Evolutionary conservation across 305 asterid genomes (phyloP).

Genomic region (Plantago lanceolata): DNA sequence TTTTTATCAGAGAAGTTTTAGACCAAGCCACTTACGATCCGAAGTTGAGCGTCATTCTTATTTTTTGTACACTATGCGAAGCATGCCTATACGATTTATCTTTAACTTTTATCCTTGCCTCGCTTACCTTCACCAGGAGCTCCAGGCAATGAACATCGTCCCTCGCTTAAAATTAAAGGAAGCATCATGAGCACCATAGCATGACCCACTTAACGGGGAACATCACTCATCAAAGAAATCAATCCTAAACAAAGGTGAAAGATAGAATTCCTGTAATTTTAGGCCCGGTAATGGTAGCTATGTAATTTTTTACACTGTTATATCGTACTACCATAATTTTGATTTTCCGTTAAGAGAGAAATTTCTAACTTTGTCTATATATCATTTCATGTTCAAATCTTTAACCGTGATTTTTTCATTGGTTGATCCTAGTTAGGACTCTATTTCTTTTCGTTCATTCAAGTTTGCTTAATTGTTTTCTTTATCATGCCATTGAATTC

Average conservation of each 20-base stretch:
- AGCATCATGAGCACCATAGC: slow-evolving; percentile 32
- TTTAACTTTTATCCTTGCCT: neutral
- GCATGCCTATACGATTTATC: neutral
- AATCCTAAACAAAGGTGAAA: neutral
- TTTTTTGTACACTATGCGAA: neutral
- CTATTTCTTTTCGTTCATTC: too few species aligned
- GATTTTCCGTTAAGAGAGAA: too few species aligned
- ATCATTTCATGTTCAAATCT: too few species aligned
- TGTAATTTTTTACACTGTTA: neutral
- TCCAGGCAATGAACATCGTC: slow-evolving; percentile 73
- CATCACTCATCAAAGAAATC: neutral
- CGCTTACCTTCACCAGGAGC: slow-evolving; percentile 49
- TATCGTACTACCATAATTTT: too few species aligned
- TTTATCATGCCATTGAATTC: too few species aligned
- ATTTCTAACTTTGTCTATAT: too few species aligned
- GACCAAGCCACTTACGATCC: too few species aligned
- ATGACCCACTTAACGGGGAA: neutral
- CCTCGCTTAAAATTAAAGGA: slow-evolving; percentile 65
- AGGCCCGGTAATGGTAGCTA: too few species aligned
- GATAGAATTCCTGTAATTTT: neutral
- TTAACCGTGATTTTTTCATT: too few species aligned
- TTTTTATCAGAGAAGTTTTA: too few species aligned
- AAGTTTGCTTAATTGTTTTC: too few species aligned
- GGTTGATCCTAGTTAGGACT: too few species aligned
- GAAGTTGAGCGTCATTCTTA: neutral